Base-by-base conservation (phyloP, 2,329 filamentous ascomycete genomes). In the Microsporum audouinii region DNA sequence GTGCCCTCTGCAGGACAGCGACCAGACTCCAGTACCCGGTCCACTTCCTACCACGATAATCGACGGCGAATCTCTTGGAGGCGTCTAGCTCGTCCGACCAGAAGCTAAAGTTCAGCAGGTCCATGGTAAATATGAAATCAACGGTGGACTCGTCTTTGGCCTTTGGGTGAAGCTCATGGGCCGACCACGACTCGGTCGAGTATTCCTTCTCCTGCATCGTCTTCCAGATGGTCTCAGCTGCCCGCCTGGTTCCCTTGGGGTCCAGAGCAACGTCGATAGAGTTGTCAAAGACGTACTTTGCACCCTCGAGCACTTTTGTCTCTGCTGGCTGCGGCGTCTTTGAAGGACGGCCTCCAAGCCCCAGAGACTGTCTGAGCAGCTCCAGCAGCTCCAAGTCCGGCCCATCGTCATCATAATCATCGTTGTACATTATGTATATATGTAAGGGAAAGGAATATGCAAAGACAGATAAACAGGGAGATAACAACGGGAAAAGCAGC, bases 1-100 rank as follows among this genome's bases (percentile, higher is more conserved):
- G 76, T 1, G 91, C 95, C 68, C 94, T 81, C 73, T 91, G 89
- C 68, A 99, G 73, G 27, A 88, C 84, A 29, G 94, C 94, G 23
- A 97, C 89, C 61, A 99, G 76, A 72, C 91, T 95, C 86, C 89
- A 96, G 74, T 99, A 99, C 2, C 94, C 94, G 0, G 91, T 96
- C 90, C 91, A 97, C 61, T 76, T 84, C 73, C 84, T 86, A 33
- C 84, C 91, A 53, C 82, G 82, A 73, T 96, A 97, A 61, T 89
- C 86, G 47, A 99, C 82, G 7, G 88, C 82, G 72, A 92, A 99
- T 8, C 90, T 81, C 68, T 92, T 85, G 31, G 66, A 64, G 3
- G 84, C 80, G 8, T 88, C 85, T 2, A 73, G 69, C 62, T 80
- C 75, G 59, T 89, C 86, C 12, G 89, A 95, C 94, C 94, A 99